Conservation (phyloP, 164 flowering plant genomes). For the Chimonanthus salicifolius region DNA sequence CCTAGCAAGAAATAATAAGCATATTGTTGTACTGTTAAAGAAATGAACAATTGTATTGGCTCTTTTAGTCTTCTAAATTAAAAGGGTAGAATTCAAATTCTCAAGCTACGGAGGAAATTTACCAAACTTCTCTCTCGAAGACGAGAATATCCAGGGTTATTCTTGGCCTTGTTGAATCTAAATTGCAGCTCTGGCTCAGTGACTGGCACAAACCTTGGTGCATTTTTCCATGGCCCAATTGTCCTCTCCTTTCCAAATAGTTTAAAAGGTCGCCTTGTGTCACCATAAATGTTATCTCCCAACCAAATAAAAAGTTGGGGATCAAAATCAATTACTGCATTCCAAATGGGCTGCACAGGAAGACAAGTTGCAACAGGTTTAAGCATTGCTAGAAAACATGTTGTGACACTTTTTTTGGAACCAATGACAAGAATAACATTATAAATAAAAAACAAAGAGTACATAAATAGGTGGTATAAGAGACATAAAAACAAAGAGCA, state of each 20-base stretch:
- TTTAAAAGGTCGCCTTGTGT: conserved; percentile 46
- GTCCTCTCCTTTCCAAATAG: conserved; percentile 66
- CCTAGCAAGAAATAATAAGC: not conserved
- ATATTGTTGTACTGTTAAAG: not conserved
- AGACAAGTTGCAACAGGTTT: conserved; percentile 3
- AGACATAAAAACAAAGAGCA: not conserved
- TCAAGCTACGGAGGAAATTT: not conserved
- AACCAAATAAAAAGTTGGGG: conserved; percentile 75
- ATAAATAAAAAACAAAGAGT: too few relatives aligned
- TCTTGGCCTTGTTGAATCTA: conserved; percentile 43
- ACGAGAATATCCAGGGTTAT: conserved; percentile 50
- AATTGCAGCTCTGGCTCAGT: conserved; percentile 47
- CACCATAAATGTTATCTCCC: conserved; percentile 84
- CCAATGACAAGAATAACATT: too few relatives aligned
- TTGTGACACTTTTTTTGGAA: not conserved
- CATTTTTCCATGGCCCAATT: conserved; percentile 84
- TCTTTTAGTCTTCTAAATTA: not conserved
- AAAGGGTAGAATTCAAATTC: not conserved
- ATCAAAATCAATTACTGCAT: conserved; percentile 43
- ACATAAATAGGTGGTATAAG: not conserved
- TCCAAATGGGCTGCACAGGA: conserved; percentile 64
- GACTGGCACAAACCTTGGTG: conserved; percentile 52
- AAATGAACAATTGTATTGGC: not conserved
- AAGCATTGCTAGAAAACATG: not conserved
- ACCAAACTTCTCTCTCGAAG: conserved; percentile 50